Conservation (phyloP, 2,329 filamentous ascomycete genomes). For the Grosmannia clavigera region DNA sequence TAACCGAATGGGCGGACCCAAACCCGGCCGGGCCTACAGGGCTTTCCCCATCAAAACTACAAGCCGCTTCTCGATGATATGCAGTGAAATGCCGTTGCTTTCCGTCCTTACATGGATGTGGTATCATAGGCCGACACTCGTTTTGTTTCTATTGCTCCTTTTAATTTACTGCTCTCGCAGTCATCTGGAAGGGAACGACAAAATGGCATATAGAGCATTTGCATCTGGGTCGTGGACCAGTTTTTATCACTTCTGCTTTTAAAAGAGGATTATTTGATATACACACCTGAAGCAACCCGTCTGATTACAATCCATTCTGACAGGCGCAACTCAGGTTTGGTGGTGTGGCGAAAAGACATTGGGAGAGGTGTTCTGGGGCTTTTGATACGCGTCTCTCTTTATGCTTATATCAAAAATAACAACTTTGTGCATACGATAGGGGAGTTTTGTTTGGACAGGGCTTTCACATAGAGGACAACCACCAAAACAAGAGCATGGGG, state of each 20-base stretch:
- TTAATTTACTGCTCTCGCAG: background rate
- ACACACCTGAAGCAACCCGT: background rate
- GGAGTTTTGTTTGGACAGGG: background rate
- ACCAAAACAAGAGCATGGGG: background rate
- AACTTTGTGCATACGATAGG: background rate
- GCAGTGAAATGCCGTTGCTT: background rate
- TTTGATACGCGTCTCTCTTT: background rate
- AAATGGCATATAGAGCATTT: slow-evolving; percentile 1
- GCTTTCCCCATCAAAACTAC: background rate
- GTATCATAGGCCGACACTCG: background rate
- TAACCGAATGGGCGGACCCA: background rate
- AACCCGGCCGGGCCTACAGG: background rate
- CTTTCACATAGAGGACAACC: background rate
- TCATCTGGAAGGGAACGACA: background rate
- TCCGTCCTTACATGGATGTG: background rate
- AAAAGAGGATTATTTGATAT: background rate
- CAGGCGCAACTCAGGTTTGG: background rate
- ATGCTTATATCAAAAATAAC: background rate
- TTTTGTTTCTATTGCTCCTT: background rate
- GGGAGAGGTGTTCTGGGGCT: background rate
- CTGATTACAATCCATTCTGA: background rate
- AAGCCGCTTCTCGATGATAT: background rate
- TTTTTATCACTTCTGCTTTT: background rate
- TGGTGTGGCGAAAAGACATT: background rate
- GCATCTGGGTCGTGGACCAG: background rate